Conservation (phyloP, 2,329 filamentous ascomycete genomes). For the Leptodontidium sp. region DNA sequence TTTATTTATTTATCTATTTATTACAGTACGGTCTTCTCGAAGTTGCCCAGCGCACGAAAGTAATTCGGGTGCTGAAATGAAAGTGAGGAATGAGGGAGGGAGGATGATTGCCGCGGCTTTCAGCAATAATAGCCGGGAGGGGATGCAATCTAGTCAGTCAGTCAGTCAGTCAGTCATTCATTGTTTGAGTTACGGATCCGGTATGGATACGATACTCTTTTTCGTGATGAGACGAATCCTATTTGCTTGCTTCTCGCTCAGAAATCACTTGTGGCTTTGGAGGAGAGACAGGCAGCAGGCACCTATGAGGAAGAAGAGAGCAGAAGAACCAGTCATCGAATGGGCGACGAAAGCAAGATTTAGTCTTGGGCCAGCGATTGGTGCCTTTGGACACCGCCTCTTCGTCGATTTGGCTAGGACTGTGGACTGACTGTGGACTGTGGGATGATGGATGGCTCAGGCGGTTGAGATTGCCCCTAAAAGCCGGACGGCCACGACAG, state of each 20-base stretch:
- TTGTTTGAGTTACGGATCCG: neutral
- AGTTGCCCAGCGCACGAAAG: slow-evolving; percentile 5
- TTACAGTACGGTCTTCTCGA: neutral
- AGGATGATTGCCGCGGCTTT: slow-evolving; percentile 6
- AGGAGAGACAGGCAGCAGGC: neutral
- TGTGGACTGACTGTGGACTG: neutral
- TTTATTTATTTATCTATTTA: neutral
- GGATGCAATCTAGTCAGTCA: neutral
- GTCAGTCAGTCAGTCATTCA: neutral
- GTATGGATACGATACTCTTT: neutral
- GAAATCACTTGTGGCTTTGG: neutral
- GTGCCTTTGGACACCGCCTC: slow-evolving; percentile 16
- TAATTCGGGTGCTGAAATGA: slow-evolving; percentile 7
- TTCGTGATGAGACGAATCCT: neutral
- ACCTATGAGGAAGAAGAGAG: neutral
- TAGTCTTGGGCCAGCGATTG: slow-evolving; percentile 1
- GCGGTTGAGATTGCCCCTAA: slow-evolving; percentile 4
- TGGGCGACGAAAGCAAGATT: slow-evolving; percentile 6
- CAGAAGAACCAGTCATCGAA: neutral
- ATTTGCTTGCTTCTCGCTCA: neutral
- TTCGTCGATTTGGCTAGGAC: slow-evolving; percentile 7
- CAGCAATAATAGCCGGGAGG: slow-evolving; percentile 9
- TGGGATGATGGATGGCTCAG: slow-evolving; percentile 5
- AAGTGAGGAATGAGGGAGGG: neutral
- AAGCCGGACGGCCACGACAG: slow-evolving; percentile 1